These are phyloP conservation scores for Mortierella sp. DNA, from an alignment of 371 early-diverging fungal species.

Conservation along the genomic window DNA sequence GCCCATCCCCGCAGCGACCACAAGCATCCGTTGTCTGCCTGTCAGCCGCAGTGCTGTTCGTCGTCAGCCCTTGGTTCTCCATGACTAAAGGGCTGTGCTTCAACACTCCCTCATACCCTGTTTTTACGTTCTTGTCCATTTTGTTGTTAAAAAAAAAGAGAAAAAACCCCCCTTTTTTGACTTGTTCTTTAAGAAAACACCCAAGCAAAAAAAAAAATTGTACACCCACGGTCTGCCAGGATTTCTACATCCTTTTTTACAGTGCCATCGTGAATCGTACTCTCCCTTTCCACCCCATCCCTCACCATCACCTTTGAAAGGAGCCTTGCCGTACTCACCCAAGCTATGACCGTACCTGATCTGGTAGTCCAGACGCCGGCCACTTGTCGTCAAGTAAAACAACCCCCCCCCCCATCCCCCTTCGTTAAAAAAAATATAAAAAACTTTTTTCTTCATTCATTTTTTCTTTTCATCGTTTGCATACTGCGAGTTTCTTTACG, in stretches of 20 bases:
- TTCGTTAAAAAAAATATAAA: conserved; percentile 13
- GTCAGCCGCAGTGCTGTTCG: conserved; percentile 36
- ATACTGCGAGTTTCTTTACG: neutral
- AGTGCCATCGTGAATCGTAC: conserved; percentile 55
- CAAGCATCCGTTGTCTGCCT: conserved; percentile 53
- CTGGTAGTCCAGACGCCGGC: conserved; percentile 45
- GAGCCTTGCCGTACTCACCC: conserved; percentile 57
- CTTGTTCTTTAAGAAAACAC: conserved; percentile 16
- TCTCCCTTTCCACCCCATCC: conserved; percentile 20
- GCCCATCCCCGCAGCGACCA: conserved; percentile 46
- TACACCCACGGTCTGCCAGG: conserved; percentile 56
- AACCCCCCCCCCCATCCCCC: neutral
- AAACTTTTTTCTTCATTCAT: conserved; percentile 20
- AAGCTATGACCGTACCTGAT: conserved; percentile 55
- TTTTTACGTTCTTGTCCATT: neutral
- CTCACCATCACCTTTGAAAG: conserved; percentile 23
- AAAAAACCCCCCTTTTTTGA: conserved; percentile 6
- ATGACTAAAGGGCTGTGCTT: conserved; percentile 18
- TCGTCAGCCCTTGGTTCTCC: conserved; percentile 54
- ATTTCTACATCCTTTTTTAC: conserved; percentile 13
- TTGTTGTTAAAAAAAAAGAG: conserved; percentile 14
- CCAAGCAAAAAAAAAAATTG: conserved; percentile 18
- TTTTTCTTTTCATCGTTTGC: neutral
- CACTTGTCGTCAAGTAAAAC: conserved; percentile 59
- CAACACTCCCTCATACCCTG: conserved; percentile 1